Evolutionary conservation across 176 grass and related monocot species (phyloP).

Genomic region (Bromus sterilis): DNA sequence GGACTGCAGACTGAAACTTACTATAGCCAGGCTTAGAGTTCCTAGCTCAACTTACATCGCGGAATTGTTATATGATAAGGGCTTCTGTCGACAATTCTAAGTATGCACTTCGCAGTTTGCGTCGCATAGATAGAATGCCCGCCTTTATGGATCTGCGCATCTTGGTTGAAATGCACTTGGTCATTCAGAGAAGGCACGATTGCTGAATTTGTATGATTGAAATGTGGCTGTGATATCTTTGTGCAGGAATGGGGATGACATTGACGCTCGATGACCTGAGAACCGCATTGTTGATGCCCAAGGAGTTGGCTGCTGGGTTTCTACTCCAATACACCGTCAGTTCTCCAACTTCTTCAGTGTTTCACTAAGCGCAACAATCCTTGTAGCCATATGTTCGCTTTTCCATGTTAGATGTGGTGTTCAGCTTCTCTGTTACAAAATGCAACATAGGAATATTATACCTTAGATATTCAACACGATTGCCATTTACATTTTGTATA

Average conservation of each 20-base stretch:
- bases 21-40: neutral
- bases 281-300: slow-evolving; percentile 73
- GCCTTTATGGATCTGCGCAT: neutral
- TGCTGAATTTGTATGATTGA: neutral
- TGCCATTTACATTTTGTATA: neutral
- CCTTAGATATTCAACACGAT: neutral
- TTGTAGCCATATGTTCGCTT: neutral
- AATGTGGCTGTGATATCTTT: neutral
- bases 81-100: neutral
- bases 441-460: neutral
- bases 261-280: slow-evolving; percentile 70
- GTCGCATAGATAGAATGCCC: neutral
- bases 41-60: neutral
- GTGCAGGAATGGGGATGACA: slow-evolving; percentile 91
- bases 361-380: neutral
- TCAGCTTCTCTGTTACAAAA: neutral
- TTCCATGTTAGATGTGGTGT: neutral
- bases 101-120: neutral
- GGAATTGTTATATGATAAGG: neutral
- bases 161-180: neutral
- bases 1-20: too few species aligned
- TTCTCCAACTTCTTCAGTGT: neutral
- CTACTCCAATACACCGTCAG: slow-evolving; percentile 79
- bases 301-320: slow-evolving; percentile 68
- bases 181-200: neutral